Evolutionary conservation across 495 filamentous ascomycete species (phyloP).

Genomic region (Podospora conica): DNA sequence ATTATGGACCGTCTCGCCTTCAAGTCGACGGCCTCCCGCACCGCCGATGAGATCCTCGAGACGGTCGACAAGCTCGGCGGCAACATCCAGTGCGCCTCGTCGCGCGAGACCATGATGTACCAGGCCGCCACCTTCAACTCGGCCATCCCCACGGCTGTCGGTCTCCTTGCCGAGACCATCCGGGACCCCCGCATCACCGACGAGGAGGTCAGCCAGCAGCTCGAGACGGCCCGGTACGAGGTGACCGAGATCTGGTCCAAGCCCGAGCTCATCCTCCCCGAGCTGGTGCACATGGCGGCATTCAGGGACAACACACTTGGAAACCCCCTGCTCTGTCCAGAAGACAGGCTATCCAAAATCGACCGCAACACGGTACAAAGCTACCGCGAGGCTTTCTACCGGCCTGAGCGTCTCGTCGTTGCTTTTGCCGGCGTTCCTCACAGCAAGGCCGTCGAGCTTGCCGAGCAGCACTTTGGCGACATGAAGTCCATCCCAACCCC

Average conservation of each 20-base stretch:
- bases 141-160: slow-evolving; percentile 75
- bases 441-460: slow-evolving; percentile 67
- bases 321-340: slow-evolving; percentile 86
- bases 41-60: slow-evolving; percentile 81
- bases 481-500: slow-evolving; percentile 57
- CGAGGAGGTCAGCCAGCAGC: slow-evolving; percentile 77
- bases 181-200: slow-evolving; percentile 85
- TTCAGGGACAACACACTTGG: slow-evolving; percentile 94
- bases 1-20: slow-evolving; percentile 95
- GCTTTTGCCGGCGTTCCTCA: slow-evolving; percentile 93
- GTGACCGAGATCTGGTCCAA: slow-evolving; percentile 97
- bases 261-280: slow-evolving; percentile 91
- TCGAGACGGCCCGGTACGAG: slow-evolving; percentile 89
- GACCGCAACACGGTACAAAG: slow-evolving; percentile 65
- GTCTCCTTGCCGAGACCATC: slow-evolving; percentile 88
- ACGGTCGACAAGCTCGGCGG: slow-evolving; percentile 79
- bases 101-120: slow-evolving; percentile 96
- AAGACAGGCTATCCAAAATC: slow-evolving; percentile 73
- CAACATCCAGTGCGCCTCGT: slow-evolving; percentile 93
- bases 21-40: slow-evolving; percentile 74
- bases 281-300: slow-evolving; percentile 89
- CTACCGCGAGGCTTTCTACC: slow-evolving; percentile 79
- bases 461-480: slow-evolving; percentile 83
- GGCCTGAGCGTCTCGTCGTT: slow-evolving; percentile 84
- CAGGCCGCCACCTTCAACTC: slow-evolving; percentile 97